These are phyloP conservation scores for Forsythia suspensa DNA, from an alignment of 257 asterid genomes.

Conservation along the genomic window DNA sequence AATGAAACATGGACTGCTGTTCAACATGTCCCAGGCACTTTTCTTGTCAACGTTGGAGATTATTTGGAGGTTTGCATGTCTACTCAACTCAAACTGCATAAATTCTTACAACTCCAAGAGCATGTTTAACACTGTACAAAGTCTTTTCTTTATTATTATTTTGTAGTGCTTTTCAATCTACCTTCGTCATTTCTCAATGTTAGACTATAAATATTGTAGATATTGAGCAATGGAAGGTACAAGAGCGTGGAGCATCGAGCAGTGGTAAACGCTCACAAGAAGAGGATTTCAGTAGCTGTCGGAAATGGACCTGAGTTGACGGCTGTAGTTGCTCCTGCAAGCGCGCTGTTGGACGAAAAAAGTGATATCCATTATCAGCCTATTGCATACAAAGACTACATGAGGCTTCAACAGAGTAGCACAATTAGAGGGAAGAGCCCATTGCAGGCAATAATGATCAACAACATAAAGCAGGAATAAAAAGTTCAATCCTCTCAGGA, in stretches of 20 bases:
- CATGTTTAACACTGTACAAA: too few species aligned
- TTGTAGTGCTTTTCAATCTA: background rate
- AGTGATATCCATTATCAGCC: conserved; percentile 25
- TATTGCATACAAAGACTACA: conserved; percentile 41
- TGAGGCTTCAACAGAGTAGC: conserved; percentile 40
- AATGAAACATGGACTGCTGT: conserved; percentile 41
- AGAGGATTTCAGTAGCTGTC: conserved; percentile 53
- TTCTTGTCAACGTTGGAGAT: conserved; percentile 63
- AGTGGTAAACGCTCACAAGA: conserved; percentile 33
- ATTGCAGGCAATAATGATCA: conserved; percentile 24
- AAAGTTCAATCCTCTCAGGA: too few species aligned
- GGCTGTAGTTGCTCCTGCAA: conserved; percentile 32
- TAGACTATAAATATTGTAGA: conserved; percentile 16
- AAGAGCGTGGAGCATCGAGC: conserved; percentile 65
- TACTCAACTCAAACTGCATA: background rate
- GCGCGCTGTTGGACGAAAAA: conserved; percentile 20
- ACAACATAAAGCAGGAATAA: background rate
- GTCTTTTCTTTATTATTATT: too few species aligned
- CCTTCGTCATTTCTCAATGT: background rate
- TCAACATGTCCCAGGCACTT: conserved; percentile 42
- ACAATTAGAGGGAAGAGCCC: conserved; percentile 43
- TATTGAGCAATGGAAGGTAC: conserved; percentile 60
- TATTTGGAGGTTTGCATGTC: conserved; percentile 49
- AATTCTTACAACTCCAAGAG: too few species aligned
- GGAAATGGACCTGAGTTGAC: conserved; percentile 47